Base-by-base conservation (phyloP, 2,329 filamentous ascomycete species). In the Emmonsia crescens region DNA sequence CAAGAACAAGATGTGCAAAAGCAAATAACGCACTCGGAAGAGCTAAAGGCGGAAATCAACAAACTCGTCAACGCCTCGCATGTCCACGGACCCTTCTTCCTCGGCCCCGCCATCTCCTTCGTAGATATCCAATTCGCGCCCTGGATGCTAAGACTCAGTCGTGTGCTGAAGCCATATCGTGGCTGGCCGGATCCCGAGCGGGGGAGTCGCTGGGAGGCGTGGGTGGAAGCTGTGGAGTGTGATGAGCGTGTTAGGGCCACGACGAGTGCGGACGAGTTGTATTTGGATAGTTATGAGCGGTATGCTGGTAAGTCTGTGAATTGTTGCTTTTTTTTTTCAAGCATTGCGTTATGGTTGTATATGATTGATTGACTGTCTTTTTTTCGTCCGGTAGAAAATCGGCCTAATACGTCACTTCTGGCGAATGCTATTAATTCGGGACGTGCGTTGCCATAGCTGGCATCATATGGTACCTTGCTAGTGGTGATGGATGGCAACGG, bases 51-150 rank as follows among this genome's bases (percentile, higher is more conserved):
- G 36, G 82, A 89, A 61, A 87, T 96, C 66, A 76, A 79, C 68
- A 86, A 80, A 61, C 72, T 86, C 0, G 80, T 86, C 54, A 77
- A 81, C 36, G 83, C 82, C 0, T 83, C 83, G 0, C 75, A 85
- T 68, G 65, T 75, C 24, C 69, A 80, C 59, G 89, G 89, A 0
- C 89, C 89, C 0, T 91, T 88, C 72, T 92, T 92, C 70, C 79
- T 81, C 66, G 84, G 84, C 8, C 66, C 72, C 0, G 67, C 78
- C 1, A 77, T 86, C 61, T 80, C 78, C 0, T 85, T 90, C 61
- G 89, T 92, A 0, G 88, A 92, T 66, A 80, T 91, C 19, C 86
- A 91, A 68, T 81, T 91, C 54, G 88, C 88, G 1, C 89, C 89
- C 0, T 92, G 89, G 80, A 81, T 89, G 16, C 70, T 91, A 21